Evolutionary conservation across 495 filamentous ascomycete genomes (phyloP).

Genomic region (Aspergillus nanangensis): DNA sequence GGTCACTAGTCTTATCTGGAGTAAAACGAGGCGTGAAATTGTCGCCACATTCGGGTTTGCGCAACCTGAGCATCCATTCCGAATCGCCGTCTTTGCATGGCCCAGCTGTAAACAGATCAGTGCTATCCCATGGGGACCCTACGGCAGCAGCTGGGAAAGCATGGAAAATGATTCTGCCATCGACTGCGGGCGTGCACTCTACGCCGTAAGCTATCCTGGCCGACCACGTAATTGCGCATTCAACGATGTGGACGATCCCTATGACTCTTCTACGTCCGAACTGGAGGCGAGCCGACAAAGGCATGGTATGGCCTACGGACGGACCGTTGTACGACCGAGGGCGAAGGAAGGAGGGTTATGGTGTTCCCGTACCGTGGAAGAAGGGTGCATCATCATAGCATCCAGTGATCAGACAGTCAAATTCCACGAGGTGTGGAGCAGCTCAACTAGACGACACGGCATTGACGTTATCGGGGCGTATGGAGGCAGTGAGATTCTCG

Average conservation of each 20-base stretch:
- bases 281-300: background rate
- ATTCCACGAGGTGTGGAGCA: slow-evolving; percentile 92
- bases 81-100: slow-evolving; percentile 95
- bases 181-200: slow-evolving; percentile 41
- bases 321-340: slow-evolving; percentile 26
- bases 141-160: slow-evolving; percentile 74
- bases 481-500: slow-evolving; percentile 84
- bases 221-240: slow-evolving; percentile 19
- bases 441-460: slow-evolving; percentile 52
- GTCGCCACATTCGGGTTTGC: slow-evolving; percentile 92
- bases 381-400: slow-evolving; percentile 92
- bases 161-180: slow-evolving; percentile 12
- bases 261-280: slow-evolving; percentile 8
- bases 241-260: slow-evolving; percentile 4
- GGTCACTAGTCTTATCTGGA: slow-evolving; percentile 92
- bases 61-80: slow-evolving; percentile 86
- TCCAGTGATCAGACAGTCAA: slow-evolving; percentile 92
- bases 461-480: slow-evolving; percentile 64
- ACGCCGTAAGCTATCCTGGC: slow-evolving; percentile 45
- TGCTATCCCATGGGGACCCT: slow-evolving; percentile 81
- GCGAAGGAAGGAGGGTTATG: slow-evolving; percentile 48
- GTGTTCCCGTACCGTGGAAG: slow-evolving; percentile 59
- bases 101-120: slow-evolving; percentile 86
- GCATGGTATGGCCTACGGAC: background rate
- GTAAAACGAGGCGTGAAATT: slow-evolving; percentile 78